Evolutionary conservation across 805 yeast species (phyloP).

Genomic region (Lachancea fermentati): DNA sequence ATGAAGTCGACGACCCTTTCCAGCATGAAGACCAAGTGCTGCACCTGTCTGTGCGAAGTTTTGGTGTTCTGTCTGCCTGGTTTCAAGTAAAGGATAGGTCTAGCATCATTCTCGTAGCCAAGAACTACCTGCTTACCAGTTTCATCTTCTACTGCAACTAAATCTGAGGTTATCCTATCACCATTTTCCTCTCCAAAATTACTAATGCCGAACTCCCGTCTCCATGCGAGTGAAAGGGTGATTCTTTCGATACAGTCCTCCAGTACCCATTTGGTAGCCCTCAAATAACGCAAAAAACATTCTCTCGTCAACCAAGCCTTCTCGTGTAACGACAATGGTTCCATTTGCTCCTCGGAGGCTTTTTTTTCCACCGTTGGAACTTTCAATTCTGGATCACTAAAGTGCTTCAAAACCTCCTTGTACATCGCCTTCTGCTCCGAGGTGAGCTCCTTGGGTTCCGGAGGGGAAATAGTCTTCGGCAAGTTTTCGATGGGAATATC

Average conservation of each 20-base stretch:
- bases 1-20: conserved; percentile 90
- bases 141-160: conserved; percentile 63
- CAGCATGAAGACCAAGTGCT: conserved; percentile 86
- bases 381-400: conserved; percentile 46
- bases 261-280: conserved; percentile 90
- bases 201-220: conserved; percentile 83
- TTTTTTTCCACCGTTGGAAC: conserved; percentile 47
- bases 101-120: conserved; percentile 82
- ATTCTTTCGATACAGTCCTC: conserved; percentile 69
- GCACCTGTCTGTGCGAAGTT: conserved; percentile 86
- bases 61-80: conserved; percentile 97
- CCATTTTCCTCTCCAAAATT: conserved; percentile 39
- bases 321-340: conserved; percentile 43
- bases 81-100: conserved; percentile 89
- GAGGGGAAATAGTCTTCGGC: conserved; percentile 46
- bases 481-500: conserved; percentile 52
- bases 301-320: conserved; percentile 92
- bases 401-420: conserved; percentile 54
- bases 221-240: conserved; percentile 79
- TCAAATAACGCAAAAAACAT: conserved; percentile 79
- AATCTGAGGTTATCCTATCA: conserved; percentile 48
- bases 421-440: conserved; percentile 56
- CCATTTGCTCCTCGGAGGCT: conserved; percentile 29
- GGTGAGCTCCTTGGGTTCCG: conserved; percentile 42
- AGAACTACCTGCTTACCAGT: conserved; percentile 89